Percentiles rank a stretch among this genome's conserved stretches.
Evolutionary conservation across 148 eudicot species (phyloP).

Genomic region (Vaccinium vitisidaea): DNA sequence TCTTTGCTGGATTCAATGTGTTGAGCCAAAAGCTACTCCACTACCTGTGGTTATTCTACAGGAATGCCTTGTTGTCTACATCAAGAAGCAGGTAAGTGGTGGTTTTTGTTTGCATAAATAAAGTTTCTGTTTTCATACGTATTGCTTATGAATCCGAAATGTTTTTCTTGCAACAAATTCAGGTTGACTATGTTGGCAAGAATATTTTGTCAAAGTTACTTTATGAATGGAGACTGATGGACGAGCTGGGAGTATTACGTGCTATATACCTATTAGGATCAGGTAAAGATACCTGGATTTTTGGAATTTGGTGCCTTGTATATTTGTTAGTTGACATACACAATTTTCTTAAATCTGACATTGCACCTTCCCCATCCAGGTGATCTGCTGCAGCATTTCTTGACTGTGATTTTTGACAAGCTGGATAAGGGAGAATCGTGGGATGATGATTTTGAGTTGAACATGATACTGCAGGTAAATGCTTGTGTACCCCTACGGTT

Average conservation of each 20-base stretch:
- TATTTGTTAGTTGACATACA: conserved; percentile 4
- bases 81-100: conserved; percentile 75
- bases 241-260: conserved; percentile 87
- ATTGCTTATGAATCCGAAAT: background rate
- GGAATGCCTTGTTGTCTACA: conserved; percentile 76
- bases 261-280: conserved; percentile 92
- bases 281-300: conserved; percentile 41
- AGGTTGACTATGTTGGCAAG: conserved; percentile 85
- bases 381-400: conserved; percentile 92
- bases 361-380: conserved; percentile 46
- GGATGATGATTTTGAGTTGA: conserved; percentile 98
- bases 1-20: conserved; percentile 68
- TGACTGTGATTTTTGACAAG: conserved; percentile 74
- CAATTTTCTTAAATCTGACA: conserved; percentile 12
- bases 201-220: conserved; percentile 80
- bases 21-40: conserved; percentile 65
- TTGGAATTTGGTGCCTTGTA: background rate
- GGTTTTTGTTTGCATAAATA: background rate
- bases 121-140: background rate
- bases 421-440: conserved; percentile 88
- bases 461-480: conserved; percentile 77
- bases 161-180: conserved; percentile 20
- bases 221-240: conserved; percentile 89
- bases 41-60: conserved; percentile 78
- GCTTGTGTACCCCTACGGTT: background rate